Evolutionary conservation across 129 eudicot genomes (phyloP), one percentile per base, ranked within the genome.

Genomic region (Chrysanthemum seticuspe): DNA sequence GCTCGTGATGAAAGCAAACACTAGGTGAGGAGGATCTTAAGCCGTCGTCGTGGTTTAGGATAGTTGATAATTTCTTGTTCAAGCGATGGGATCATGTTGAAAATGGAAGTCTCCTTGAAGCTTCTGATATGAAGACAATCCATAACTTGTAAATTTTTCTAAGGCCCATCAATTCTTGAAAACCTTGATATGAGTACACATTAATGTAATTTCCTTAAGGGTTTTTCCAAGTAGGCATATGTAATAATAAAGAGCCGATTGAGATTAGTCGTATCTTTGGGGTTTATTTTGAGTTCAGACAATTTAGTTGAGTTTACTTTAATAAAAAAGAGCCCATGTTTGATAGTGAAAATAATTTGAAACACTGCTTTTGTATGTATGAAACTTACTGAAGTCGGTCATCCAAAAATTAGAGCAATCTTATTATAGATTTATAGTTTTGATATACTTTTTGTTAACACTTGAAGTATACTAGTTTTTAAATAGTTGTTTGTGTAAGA

Each of bases 11-110:
- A 94, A 94, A 81, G 99, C 97, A 3, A 97, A 94, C 71, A n/a
- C 93, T 93, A 5, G 97, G 97, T 1, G 97, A 94, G 77, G 99
- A 76, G 49, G 97, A 93, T 68, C 13, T 94, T 77, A 94, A 88
- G 81, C 78, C 90, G 53, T 94, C 99, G 18, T 97, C 99, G 5
- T 94, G 99, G 99, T 94, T 94, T 88, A 81, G 97, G 70, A 76
- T 94, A 45, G 91, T 94, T 2, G 99, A 94, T 73, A 94, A 90
- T 81, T 94, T 94, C 89, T 84, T 94, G 89, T 87, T 51, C 80
- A 88, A 90, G 66, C 90, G 97, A 96, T 94, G 99, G 99, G 97
- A 94, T 59, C 97, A 90, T 67, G 99, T 86, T 13, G 84, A 86
- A 74, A 84, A 83, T 31, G 96, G 93, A 29, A 87, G 89, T 63